Evolutionary conservation across 2,329 filamentous ascomycete species (phyloP).

Genomic region (Aspergillus sp.): DNA sequence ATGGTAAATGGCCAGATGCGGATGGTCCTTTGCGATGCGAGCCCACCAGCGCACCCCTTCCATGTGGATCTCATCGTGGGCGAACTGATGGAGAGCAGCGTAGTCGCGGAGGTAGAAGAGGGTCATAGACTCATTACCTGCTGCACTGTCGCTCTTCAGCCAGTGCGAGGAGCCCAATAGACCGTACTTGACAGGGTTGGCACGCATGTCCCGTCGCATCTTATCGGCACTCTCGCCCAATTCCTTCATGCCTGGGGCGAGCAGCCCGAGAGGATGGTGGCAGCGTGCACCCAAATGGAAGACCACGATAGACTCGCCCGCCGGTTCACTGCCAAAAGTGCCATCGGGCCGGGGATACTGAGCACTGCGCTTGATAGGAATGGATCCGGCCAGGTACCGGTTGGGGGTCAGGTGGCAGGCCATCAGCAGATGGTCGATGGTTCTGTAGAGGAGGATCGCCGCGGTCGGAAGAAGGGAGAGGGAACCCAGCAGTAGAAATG

Average conservation of each 20-base stretch:
- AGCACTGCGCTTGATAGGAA: constrained; percentile 39
- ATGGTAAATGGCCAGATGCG: constrained; percentile 49
- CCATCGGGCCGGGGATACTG: constrained; percentile 42
- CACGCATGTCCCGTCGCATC: constrained; percentile 31
- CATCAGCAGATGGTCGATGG: constrained; percentile 38
- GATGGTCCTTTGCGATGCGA: constrained; percentile 33
- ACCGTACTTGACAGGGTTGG: constrained; percentile 13
- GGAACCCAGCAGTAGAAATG: constrained; percentile 36
- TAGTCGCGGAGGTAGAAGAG: constrained; percentile 47
- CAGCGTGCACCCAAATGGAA: constrained; percentile 31
- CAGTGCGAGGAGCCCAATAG: constrained; percentile 28
- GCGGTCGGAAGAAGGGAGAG: constrained; percentile 36
- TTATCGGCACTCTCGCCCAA: constrained; percentile 32
- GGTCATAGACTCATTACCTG: constrained; percentile 37
- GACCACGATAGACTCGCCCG: constrained; percentile 50
- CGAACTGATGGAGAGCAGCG: constrained; percentile 49
- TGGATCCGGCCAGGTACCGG: constrained; percentile 38
- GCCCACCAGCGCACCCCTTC: constrained; percentile 51
- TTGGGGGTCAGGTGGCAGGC: constrained; percentile 39
- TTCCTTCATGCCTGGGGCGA: constrained; percentile 40
- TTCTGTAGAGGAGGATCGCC: constrained; percentile 36
- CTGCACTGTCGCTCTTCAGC: constrained; percentile 34
- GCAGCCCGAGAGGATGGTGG: constrained; percentile 45
- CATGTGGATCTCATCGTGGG: constrained; percentile 44
- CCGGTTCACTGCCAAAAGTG: constrained; percentile 43